Evolutionary conservation across 2,329 filamentous ascomycete genomes (phyloP).

Genomic region (Ceratocystis papillata): DNA sequence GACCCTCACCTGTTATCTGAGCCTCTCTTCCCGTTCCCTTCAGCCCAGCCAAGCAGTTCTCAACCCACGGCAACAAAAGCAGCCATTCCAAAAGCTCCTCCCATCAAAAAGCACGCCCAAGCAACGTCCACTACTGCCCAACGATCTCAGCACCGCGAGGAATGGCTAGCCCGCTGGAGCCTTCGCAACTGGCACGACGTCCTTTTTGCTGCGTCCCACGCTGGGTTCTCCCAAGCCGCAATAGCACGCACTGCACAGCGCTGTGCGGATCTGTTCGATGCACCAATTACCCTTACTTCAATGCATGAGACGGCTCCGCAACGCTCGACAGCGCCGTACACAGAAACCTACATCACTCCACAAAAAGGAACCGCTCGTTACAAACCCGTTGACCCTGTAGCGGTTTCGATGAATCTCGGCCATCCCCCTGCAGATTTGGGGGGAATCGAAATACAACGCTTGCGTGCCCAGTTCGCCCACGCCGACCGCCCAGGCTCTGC

Average conservation of each 20-base stretch:
- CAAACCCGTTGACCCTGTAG: slow-evolving; percentile 26
- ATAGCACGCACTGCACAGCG: slow-evolving; percentile 60
- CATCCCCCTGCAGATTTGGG: slow-evolving; percentile 24
- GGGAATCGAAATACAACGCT: background rate
- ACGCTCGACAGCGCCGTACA: background rate
- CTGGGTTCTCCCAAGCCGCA: slow-evolving; percentile 54
- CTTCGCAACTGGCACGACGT: slow-evolving; percentile 78
- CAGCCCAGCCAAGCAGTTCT: background rate
- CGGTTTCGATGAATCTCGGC: slow-evolving; percentile 27
- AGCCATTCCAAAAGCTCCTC: background rate
- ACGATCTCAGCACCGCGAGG: slow-evolving; percentile 24
- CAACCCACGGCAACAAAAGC: background rate
- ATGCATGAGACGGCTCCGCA: slow-evolving; percentile 33
- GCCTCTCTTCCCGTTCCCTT: slow-evolving; percentile 7
- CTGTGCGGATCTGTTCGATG: slow-evolving; percentile 64
- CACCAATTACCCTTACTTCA: slow-evolving; percentile 55
- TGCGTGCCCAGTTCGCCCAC: slow-evolving; percentile 3
- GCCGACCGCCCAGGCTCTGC: background rate
- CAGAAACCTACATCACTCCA: slow-evolving; percentile 9
- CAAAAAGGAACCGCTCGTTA: background rate
- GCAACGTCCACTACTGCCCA: background rate
- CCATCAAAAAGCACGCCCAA: background rate
- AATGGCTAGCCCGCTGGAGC: slow-evolving; percentile 32
- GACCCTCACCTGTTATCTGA: background rate
- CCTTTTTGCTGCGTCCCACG: slow-evolving; percentile 63